A percentile compares a stretch with the other conserved stretches of the same genome.
These are phyloP conservation scores for Sanghuangporus weigelae DNA, from an alignment of 1,284 basidiomycete genomes.

Conservation along the genomic window DNA sequence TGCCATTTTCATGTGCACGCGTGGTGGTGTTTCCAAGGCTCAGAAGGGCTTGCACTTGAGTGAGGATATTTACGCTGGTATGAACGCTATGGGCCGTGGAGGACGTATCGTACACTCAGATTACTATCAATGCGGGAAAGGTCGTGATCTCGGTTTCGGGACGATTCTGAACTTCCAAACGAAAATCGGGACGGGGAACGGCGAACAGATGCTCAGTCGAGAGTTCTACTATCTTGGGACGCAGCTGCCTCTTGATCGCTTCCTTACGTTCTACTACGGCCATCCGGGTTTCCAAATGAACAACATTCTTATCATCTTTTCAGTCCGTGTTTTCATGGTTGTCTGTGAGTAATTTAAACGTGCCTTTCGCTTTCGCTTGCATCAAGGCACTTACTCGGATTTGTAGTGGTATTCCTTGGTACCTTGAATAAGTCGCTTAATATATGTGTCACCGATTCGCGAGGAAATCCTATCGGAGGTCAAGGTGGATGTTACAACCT, in stretches of 20 bases:
- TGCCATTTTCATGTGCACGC: conserved; percentile 97
- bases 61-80: conserved; percentile 99
- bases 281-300: conserved; percentile 99
- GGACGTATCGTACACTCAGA: conserved; percentile 99
- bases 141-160: conserved; percentile 98
- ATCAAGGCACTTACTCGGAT: conserved; percentile 13
- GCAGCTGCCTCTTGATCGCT: conserved; percentile 95
- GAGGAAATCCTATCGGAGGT: conserved; percentile 73
- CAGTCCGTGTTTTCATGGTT: conserved; percentile 94
- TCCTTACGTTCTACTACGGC: conserved; percentile 99
- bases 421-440: conserved; percentile 88
- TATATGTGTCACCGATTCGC: conserved; percentile 80
- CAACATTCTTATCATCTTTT: conserved; percentile 98
- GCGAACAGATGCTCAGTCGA: conserved; percentile 98
- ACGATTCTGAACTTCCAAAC: conserved; percentile 99
- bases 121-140: conserved; percentile 99
- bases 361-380: conserved; percentile 12
- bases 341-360: conserved; percentile 50
- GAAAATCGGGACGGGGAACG: conserved; percentile 99
- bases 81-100: conserved; percentile 98
- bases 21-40: conserved; percentile 98
- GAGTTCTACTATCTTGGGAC: conserved; percentile 99
- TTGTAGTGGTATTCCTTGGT: conserved; percentile 81
- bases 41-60: conserved; percentile 98
- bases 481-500: conserved; percentile 92